Percentiles rank a stretch among this genome's conserved stretches.
Conservation (phyloP, 257 asterid species). For the Coffea eugenioides region DNA sequence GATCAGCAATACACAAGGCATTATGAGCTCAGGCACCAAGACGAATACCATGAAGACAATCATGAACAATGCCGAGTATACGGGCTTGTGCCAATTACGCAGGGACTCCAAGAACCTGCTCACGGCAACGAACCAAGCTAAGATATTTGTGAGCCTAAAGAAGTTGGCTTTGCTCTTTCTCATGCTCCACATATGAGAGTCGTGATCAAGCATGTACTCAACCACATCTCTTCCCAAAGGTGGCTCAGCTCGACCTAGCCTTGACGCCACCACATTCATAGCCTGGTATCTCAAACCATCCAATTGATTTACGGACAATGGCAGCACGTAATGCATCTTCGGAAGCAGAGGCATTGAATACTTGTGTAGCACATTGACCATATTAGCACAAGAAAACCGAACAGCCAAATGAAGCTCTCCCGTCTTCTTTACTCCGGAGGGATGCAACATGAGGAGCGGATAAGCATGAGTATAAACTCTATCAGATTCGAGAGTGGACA, state of each 20-base stretch:
- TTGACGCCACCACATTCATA: constrained; percentile 67
- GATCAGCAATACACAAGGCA: constrained; percentile 53
- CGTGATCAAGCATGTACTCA: constrained; percentile 93
- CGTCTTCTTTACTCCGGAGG: constrained; percentile 86
- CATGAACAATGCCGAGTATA: constrained; percentile 47
- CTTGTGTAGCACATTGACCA: constrained; percentile 67
- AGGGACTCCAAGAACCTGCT: constrained; percentile 49
- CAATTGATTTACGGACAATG: constrained; percentile 67
- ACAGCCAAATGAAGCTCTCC: constrained; percentile 93
- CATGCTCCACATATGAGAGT: constrained; percentile 96
- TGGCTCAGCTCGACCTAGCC: constrained; percentile 82
- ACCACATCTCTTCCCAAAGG: constrained; percentile 81
- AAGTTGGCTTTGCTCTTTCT: constrained; percentile 91
- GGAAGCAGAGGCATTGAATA: constrained; percentile 74
- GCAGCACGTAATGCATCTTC: constrained; percentile 88
- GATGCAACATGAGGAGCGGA: constrained; percentile 76
- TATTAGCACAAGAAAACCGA: constrained; percentile 70
- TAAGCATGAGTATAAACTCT: constrained; percentile 78
- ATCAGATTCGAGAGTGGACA: constrained; percentile 80
- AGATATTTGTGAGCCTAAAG: constrained; percentile 65
- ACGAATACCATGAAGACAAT: constrained; percentile 43
- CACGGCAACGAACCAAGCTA: constrained; percentile 54
- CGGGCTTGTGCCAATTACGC: constrained; percentile 68
- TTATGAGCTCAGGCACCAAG: constrained; percentile 65
- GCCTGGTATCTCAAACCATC: constrained; percentile 77